Evolutionary conservation across 2,329 filamentous ascomycete species (phyloP).

Genomic region (Hortaea sp.): DNA sequence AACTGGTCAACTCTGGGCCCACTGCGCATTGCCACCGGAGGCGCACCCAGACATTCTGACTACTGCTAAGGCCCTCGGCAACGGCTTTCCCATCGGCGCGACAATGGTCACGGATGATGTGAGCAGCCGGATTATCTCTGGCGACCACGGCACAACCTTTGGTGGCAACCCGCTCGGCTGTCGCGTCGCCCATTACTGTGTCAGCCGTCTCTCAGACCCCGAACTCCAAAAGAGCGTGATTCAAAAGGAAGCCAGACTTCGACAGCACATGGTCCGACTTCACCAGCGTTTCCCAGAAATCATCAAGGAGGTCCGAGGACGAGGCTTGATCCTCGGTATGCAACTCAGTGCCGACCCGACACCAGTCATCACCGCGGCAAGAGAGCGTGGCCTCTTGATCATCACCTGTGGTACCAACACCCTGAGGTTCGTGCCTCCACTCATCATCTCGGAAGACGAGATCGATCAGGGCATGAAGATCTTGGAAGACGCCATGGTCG

Average conservation of each 20-base stretch:
- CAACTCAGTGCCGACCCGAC: constrained; percentile 68
- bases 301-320: constrained; percentile 69
- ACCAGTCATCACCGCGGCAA: constrained; percentile 69
- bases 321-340: constrained; percentile 75
- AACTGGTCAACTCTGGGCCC: constrained; percentile 86
- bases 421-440: constrained; percentile 77
- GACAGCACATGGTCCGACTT: constrained; percentile 47
- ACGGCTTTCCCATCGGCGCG: constrained; percentile 90
- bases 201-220: constrained; percentile 62
- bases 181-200: constrained; percentile 75
- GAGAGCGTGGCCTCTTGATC: constrained; percentile 77
- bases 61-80: constrained; percentile 90
- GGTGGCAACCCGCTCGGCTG: constrained; percentile 84
- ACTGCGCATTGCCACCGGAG: constrained; percentile 57
- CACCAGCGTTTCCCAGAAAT: constrained; percentile 56
- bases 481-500: constrained; percentile 56
- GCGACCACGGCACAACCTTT: constrained; percentile 91
- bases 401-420: constrained; percentile 93
- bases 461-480: constrained; percentile 70
- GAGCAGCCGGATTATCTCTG: constrained; percentile 57
- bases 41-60: constrained; percentile 92
- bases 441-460: constrained; percentile 71
- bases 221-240: constrained; percentile 60
- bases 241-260: constrained; percentile 54
- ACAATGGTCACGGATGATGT: constrained; percentile 59